Base-by-base conservation (phyloP, 1,284 basidiomycete species). In the Microbotryomycetes sp. region DNA sequence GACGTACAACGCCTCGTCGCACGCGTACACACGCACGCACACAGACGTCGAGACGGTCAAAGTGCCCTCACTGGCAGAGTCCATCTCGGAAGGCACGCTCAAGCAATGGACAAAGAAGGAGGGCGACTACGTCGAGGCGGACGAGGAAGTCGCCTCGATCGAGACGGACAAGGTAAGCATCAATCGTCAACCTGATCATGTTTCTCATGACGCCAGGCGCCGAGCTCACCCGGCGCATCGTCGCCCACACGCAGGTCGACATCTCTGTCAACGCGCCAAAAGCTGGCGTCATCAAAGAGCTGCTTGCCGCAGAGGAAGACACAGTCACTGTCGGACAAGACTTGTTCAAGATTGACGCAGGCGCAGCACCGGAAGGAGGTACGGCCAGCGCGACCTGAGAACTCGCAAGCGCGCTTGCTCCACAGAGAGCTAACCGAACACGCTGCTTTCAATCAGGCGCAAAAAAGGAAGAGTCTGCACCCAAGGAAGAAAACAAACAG, bases 51-150 rank as follows among this genome's bases (percentile, higher is more conserved):
- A 68, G 54, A 52, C 88, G 60, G 84, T 98, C 73, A 93, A 97
- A 80, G 94, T 98, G 52, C 94, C 94, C 27, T 88, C 92, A 77
- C 97, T 98, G 93, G 93, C 94, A 57, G 94, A 98, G 77, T 97
- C 92, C 70, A 96, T 98, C 78, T 91, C 91, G 18, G 94, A 98
- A 78, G 94, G 94, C 57, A 98, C 94, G 5, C 81, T 98, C 65
- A 97, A 93, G 79, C 82, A 90, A 64, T 98, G 92, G 91, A 82
- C 83, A 72, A 97, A 97, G 80, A 85, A 93, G 78, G 85, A 89
- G 54, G 94, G 94, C 48, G 94, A 98, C 74, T 83, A 80, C 65
- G 92, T 98, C 62, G 83, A 86, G 74, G 86, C 82, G 47, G 91
- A 97, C 75, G 94, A 98, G 79, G 94, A 98, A 79, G 82, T 98